These are phyloP conservation scores for Vitis labrusca DNA, from an alignment of 164 flowering plant genomes.

Conservation along the genomic window DNA sequence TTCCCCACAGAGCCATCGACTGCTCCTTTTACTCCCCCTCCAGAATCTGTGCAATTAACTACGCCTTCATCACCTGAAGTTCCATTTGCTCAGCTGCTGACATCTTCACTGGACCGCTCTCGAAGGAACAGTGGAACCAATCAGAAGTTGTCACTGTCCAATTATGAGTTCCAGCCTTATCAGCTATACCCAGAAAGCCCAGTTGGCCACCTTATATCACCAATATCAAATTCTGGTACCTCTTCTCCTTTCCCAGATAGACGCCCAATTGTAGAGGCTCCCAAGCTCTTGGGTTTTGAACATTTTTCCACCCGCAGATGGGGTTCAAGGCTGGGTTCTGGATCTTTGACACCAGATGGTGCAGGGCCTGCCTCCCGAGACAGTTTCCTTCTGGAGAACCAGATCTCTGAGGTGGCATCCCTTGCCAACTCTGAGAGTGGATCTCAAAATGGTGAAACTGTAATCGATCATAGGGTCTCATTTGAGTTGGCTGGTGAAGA, in stretches of 20 bases:
- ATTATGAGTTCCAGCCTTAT: slow-evolving; percentile 52
- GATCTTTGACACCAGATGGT: slow-evolving; percentile 51
- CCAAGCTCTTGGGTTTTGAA: slow-evolving; percentile 60
- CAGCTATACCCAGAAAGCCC: slow-evolving; percentile 56
- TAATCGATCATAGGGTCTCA: slow-evolving; percentile 71
- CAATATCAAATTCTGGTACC: slow-evolving; percentile 65
- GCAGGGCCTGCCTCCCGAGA: slow-evolving; percentile 36
- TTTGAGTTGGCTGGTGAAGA: slow-evolving; percentile 71
- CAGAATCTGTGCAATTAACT: slow-evolving; percentile 60
- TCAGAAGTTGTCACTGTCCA: slow-evolving; percentile 37
- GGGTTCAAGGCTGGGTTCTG: slow-evolving; percentile 56
- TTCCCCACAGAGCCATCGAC: slow-evolving; percentile 74
- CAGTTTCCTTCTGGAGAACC: slow-evolving; percentile 38
- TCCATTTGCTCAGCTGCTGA: slow-evolving; percentile 65
- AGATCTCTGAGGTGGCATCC: slow-evolving; percentile 54
- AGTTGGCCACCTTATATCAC: slow-evolving; percentile 56
- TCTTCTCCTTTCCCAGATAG: slow-evolving; percentile 63
- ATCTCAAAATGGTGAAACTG: slow-evolving; percentile 24
- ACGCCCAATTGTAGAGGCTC: slow-evolving; percentile 49
- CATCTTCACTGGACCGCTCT: slow-evolving; percentile 55
- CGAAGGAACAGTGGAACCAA: slow-evolving; percentile 40
- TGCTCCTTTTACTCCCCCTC: slow-evolving; percentile 72
- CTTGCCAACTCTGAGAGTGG: slow-evolving; percentile 52
- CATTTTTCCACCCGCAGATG: slow-evolving; percentile 55
- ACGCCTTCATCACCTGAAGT: slow-evolving; percentile 81